Base-by-base conservation (phyloP, 2,329 filamentous ascomycete genomes). In the Aspergillus neotritici region DNA sequence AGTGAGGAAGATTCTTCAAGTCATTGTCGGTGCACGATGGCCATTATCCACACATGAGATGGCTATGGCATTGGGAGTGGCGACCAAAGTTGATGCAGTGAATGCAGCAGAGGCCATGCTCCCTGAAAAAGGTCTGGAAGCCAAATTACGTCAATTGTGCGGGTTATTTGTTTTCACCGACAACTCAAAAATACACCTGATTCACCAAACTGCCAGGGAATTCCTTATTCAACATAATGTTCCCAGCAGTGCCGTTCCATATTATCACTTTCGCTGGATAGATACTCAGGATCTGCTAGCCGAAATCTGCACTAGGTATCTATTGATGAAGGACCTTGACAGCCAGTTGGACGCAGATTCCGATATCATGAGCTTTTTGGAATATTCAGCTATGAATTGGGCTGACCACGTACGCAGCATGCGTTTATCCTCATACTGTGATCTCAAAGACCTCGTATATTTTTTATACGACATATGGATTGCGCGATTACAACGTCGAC, bases 101-200 rank as follows among this genome's bases (percentile, higher is more conserved):
- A 32, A 42, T 14, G 12, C 36, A 25, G 12, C 2, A 29, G 14
- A 40, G 29, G n/a, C 30, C n/a, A 32, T n/a, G 11, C 35, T 43
- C 7, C 5, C 4, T 15, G 12, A 9, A 37, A 10, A 12, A 5
- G 16, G 13, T 11, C 34, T 17, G 9, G 9, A 5, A 25, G 16
- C 12, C 13, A 31, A 21, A 11, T 17, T 43, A 34, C 31, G 31
- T 2, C 31, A 3, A 13, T 12, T 43, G 3, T 43, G 41, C n/a
- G 49, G 51, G 2, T 35, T 54, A 3, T 54, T 54, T 44, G 25
- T 54, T 12, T 50, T 50, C 10, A 40, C 36, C 4, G 47, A 48
- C 10, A 43, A 47, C 25, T 51, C 43, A 15, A 47, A 47, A 8
- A 44, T 54, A 17, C 49, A 50, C n/a, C 40, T 53, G 3, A 51